Conservation (phyloP, 331 rosid genomes). For the Prunus yedoensis region DNA sequence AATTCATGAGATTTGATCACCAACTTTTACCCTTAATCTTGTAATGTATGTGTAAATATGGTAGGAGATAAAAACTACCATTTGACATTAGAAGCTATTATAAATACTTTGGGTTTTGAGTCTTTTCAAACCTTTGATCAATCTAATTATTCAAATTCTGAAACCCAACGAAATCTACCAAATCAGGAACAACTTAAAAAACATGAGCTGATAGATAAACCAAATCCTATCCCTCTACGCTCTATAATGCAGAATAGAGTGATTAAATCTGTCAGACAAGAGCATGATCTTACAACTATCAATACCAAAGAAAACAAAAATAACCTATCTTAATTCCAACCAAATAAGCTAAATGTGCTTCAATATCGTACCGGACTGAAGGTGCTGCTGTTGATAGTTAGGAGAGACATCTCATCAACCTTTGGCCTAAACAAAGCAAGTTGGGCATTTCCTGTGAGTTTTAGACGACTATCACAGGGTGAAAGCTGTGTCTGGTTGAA, state of each 20-base stretch:
- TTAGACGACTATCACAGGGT: slow-evolving; percentile 65
- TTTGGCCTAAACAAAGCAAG: slow-evolving; percentile 62
- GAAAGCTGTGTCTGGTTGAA: slow-evolving; percentile 66
- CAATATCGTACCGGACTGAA: slow-evolving; percentile 39
- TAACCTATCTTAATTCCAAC: too few species aligned
- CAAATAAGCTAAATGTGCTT: background rate
- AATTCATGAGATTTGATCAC: slow-evolving; percentile 1
- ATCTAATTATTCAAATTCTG: too few species aligned
- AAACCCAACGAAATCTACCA: too few species aligned
- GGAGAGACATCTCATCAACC: slow-evolving; percentile 74
- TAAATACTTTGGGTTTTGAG: too few species aligned
- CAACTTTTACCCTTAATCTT: background rate
- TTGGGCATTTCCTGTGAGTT: slow-evolving; percentile 45
- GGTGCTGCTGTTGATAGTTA: slow-evolving; percentile 41
- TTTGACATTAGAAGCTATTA: background rate
- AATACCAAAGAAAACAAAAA: too few species aligned
- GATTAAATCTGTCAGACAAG: too few species aligned
- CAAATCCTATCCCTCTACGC: too few species aligned
- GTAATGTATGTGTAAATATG: background rate
- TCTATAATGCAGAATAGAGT: too few species aligned
- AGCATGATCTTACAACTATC: too few species aligned
- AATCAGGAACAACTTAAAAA: too few species aligned
- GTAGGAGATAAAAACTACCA: background rate
- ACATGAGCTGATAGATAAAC: too few species aligned
- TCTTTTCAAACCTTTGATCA: background rate